Percentiles rank a stretch among this genome's conserved stretches.
Conservation (phyloP, 768 basidiomycete species). For the Suillus luteus region DNA sequence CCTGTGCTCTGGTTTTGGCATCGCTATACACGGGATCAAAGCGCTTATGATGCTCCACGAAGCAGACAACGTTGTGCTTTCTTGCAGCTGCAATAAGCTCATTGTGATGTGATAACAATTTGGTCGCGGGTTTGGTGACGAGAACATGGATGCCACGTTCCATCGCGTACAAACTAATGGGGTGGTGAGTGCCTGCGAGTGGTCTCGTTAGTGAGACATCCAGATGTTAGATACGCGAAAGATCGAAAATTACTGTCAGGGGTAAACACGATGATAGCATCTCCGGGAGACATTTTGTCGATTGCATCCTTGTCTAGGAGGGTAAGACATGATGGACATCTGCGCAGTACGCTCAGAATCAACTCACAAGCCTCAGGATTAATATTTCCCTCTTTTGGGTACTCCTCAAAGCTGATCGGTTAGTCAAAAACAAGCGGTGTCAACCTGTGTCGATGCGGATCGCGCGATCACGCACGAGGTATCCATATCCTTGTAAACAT, state of each 20-base stretch:
- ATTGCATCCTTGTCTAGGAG: slow-evolving; percentile 81
- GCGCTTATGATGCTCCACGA: slow-evolving; percentile 94
- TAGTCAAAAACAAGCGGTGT: background rate
- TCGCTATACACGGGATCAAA: slow-evolving; percentile 94
- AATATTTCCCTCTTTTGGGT: slow-evolving; percentile 66
- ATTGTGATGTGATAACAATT: slow-evolving; percentile 81
- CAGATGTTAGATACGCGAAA: background rate
- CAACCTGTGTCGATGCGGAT: too few species aligned
- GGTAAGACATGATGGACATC: slow-evolving; percentile 10
- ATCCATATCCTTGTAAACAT: slow-evolving; percentile 87
- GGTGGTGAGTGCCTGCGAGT: slow-evolving; percentile 72
- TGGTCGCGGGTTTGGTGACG: slow-evolving; percentile 91
- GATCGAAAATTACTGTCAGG: slow-evolving; percentile 68
- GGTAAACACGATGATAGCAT: slow-evolving; percentile 92
- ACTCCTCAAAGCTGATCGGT: slow-evolving; percentile 67
- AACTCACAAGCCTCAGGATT: slow-evolving; percentile 85
- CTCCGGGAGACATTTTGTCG: slow-evolving; percentile 72
- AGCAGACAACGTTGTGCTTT: slow-evolving; percentile 81
- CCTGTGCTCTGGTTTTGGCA: slow-evolving; percentile 73
- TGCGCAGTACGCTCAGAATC: slow-evolving; percentile 7
- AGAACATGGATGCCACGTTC: slow-evolving; percentile 86
- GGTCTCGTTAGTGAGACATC: background rate
- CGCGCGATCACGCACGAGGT: slow-evolving; percentile 53
- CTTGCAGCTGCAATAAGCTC: slow-evolving; percentile 74
- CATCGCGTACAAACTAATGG: slow-evolving; percentile 85